A percentile compares a stretch with the other conserved stretches of the same genome.
phyloP scores from a whole-genome alignment of 2,329 filamentous ascomycete genomes.

The Fusarium illudens region DNA sequence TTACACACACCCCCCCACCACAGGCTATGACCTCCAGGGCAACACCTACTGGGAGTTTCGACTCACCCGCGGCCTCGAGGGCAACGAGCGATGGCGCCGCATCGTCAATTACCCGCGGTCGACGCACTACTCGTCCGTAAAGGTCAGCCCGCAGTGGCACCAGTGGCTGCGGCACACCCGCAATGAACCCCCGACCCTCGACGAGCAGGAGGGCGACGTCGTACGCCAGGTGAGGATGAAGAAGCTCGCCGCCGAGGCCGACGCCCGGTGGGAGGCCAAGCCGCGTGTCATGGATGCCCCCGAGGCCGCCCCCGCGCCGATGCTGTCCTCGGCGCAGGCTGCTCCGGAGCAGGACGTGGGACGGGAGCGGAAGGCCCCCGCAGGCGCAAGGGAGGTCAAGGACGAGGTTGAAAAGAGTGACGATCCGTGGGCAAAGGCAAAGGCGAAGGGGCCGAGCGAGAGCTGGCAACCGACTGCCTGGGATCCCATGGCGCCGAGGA shows the following conservation, averaged over 20 bases:
- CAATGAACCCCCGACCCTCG: slow-evolving; percentile 60
- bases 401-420: slow-evolving; percentile 34
- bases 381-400: slow-evolving; percentile 1
- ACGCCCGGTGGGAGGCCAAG: slow-evolving; percentile 71
- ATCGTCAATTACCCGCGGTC: slow-evolving; percentile 67
- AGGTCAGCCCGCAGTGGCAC: slow-evolving; percentile 70
- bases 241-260: slow-evolving; percentile 66
- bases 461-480: slow-evolving; percentile 74
- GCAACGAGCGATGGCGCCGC: slow-evolving; percentile 62
- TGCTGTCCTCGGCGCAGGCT: slow-evolving; percentile 22
- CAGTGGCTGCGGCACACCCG: slow-evolving; percentile 73
- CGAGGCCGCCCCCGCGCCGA: slow-evolving; percentile 26
- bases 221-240: slow-evolving; percentile 62
- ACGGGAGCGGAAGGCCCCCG: slow-evolving; percentile 4
- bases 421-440: slow-evolving; percentile 68
- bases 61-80: slow-evolving; percentile 53
- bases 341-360: slow-evolving; percentile 6
- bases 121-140: slow-evolving; percentile 63
- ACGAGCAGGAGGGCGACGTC: slow-evolving; percentile 65
- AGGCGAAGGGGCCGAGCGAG: slow-evolving; percentile 61
- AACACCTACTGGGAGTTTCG: slow-evolving; percentile 77
- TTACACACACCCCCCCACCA: slow-evolving; percentile 25
- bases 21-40: slow-evolving; percentile 70
- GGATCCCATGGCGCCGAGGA: slow-evolving; percentile 57
- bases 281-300: slow-evolving; percentile 56